Conservation (phyloP, 768 basidiomycete species). For the Agrocybe pediades region DNA sequence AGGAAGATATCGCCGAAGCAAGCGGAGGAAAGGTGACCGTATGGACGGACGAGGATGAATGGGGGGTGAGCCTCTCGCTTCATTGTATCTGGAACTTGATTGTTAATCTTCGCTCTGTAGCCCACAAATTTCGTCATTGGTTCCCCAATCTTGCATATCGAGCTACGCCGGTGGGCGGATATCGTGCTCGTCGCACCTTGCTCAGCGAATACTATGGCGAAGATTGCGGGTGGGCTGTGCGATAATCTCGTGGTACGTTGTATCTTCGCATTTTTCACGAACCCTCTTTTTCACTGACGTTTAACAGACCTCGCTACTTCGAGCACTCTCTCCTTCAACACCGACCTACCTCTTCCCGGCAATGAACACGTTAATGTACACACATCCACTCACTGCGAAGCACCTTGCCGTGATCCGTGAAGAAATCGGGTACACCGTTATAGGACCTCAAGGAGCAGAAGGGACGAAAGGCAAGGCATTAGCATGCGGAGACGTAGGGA, state of each 20-base stretch:
- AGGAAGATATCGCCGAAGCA: constrained; percentile 44
- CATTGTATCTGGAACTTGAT: background rate
- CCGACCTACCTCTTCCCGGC: constrained; percentile 93
- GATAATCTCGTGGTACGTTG: constrained; percentile 82
- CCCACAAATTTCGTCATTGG: constrained; percentile 78
- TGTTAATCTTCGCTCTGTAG: background rate
- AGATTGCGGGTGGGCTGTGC: constrained; percentile 86
- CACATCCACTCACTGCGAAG: constrained; percentile 86
- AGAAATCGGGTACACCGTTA: constrained; percentile 75
- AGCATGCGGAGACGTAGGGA: constrained; percentile 89
- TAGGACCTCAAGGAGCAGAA: no score
- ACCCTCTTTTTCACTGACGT: background rate
- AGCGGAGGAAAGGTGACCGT: constrained; percentile 52
- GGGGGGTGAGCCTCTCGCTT: constrained; percentile 57
- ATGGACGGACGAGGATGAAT: constrained; percentile 93
- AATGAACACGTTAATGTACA: constrained; percentile 99
- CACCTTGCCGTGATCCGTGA: constrained; percentile 79
- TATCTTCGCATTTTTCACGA: constrained; percentile 1
- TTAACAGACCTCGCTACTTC: constrained; percentile 74
- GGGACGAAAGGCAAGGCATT: constrained; percentile 85
- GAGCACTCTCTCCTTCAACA: constrained; percentile 81
- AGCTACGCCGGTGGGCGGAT: constrained; percentile 93
- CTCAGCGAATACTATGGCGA: constrained; percentile 95
- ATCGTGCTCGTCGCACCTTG: constrained; percentile 94
- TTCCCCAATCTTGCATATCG: constrained; percentile 95